A percentile compares a stretch with the other conserved stretches of the same genome.
Evolutionary conservation across 257 asterid species (phyloP).

Genomic region (Agastache rugosa): DNA sequence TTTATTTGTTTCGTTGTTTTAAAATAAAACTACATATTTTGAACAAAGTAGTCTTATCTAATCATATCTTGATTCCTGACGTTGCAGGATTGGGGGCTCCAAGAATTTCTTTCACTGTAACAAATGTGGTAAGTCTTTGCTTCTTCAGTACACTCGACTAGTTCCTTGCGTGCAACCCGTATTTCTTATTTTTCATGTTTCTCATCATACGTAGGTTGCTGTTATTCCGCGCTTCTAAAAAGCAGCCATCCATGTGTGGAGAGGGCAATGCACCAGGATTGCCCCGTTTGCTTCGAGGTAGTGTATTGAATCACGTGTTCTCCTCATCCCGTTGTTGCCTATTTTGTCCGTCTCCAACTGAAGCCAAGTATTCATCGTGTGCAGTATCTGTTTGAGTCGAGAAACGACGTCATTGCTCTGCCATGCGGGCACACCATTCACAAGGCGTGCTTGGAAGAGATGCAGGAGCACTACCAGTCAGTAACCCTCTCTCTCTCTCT

Average conservation of each 20-base stretch:
- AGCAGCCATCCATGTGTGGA: constrained; percentile 79
- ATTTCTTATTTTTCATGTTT: neutral
- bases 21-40: too few species aligned
- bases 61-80: constrained; percentile 1
- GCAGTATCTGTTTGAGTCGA: constrained; percentile 84
- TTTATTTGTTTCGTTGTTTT: too few species aligned
- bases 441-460: constrained; percentile 76
- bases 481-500: constrained; percentile 20
- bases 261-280: constrained; percentile 96
- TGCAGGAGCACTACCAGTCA: constrained; percentile 84
- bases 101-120: constrained; percentile 74
- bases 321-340: neutral
- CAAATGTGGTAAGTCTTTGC: constrained; percentile 60
- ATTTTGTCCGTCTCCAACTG: neutral
- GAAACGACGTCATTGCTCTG: constrained; percentile 68
- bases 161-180: neutral
- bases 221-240: constrained; percentile 56
- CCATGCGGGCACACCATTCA: constrained; percentile 94
- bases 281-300: constrained; percentile 95
- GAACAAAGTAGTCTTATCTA: neutral
- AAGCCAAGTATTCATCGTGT: constrained; percentile 2
- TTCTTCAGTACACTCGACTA: neutral
- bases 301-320: too few species aligned
- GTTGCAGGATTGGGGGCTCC: constrained; percentile 71
- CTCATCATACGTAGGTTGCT: constrained; percentile 43